Conservation (phyloP, 345 rosid genomes). For the Trapa incisa region DNA sequence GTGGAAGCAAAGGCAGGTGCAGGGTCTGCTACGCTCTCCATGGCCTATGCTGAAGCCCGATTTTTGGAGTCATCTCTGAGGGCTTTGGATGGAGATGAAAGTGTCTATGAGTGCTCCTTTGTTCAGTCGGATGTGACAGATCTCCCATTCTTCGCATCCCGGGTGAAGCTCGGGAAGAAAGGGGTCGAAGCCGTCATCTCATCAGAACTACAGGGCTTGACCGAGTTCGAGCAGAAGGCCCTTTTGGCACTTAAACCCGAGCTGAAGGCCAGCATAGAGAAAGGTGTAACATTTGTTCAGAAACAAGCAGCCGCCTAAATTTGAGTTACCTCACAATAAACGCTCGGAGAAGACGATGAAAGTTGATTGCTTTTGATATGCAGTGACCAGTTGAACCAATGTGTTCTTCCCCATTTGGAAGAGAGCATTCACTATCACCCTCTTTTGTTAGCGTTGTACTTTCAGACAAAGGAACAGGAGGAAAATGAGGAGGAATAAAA, state of each 20-base stretch:
- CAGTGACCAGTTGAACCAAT: background rate
- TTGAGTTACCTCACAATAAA: background rate
- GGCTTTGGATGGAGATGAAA: conserved; percentile 81
- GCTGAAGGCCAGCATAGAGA: conserved; percentile 75
- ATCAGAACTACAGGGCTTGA: conserved; percentile 62
- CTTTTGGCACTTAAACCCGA: conserved; percentile 68
- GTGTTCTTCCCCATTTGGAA: background rate
- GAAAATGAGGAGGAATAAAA: background rate
- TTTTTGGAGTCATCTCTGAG: conserved; percentile 93
- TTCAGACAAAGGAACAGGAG: background rate
- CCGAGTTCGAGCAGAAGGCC: conserved; percentile 70
- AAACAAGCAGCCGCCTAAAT: conserved; percentile 44
- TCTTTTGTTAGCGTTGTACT: too few species aligned
- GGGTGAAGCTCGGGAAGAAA: conserved; percentile 76
- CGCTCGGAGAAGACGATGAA: conserved; percentile 3
- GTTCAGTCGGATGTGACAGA: conserved; percentile 70
- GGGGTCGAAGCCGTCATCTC: conserved; percentile 74
- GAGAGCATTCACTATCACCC: too few species aligned
- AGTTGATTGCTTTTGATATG: conserved; percentile 18
- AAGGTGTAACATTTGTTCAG: conserved; percentile 64
- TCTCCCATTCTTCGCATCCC: conserved; percentile 80
- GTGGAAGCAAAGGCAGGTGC: conserved; percentile 98
- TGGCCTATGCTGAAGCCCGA: conserved; percentile 97
- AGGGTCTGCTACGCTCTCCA: conserved; percentile 91
- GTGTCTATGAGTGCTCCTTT: conserved; percentile 73